These are phyloP conservation scores for Fusarium protoensiforme DNA, from an alignment of 2,329 filamentous ascomycete species.

Conservation along the genomic window DNA sequence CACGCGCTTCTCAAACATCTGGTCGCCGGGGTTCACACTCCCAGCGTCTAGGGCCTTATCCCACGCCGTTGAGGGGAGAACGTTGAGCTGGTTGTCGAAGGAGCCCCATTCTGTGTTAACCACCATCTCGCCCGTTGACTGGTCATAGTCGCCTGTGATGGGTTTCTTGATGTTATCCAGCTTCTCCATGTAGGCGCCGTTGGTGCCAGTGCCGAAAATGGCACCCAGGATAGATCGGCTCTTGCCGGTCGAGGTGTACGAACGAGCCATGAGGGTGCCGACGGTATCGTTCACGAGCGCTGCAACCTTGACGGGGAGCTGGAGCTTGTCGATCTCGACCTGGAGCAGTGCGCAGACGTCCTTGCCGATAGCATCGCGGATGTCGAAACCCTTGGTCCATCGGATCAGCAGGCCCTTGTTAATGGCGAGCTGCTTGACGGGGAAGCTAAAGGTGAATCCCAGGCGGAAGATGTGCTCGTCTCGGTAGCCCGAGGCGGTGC, in stretches of 20 bases:
- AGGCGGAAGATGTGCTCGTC: constrained; percentile 88
- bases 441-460: constrained; percentile 99
- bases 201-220: constrained; percentile 97
- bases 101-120: constrained; percentile 99
- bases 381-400: constrained; percentile 99
- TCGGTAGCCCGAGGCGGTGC: constrained; percentile 67
- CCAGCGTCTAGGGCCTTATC: constrained; percentile 81
- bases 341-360: constrained; percentile 94
- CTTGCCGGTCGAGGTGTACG: constrained; percentile 92
- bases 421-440: constrained; percentile 92
- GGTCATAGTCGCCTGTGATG: constrained; percentile 77
- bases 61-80: constrained; percentile 87
- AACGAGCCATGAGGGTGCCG: constrained; percentile 96
- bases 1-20: constrained; percentile 99
- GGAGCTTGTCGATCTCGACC: constrained; percentile 85
- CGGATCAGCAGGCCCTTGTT: constrained; percentile 94
- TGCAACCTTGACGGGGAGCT: constrained; percentile 91
- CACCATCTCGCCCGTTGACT: constrained; percentile 91
- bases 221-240: constrained; percentile 89
- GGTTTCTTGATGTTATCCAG: constrained; percentile 85
- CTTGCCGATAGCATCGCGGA: constrained; percentile 91
- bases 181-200: constrained; percentile 97
- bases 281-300: constrained; percentile 98
- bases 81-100: constrained; percentile 92
- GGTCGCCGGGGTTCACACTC: constrained; percentile 90